Base-by-base conservation (phyloP, 2,329 filamentous ascomycete species). In the Trichoderma lentiforme region DNA sequence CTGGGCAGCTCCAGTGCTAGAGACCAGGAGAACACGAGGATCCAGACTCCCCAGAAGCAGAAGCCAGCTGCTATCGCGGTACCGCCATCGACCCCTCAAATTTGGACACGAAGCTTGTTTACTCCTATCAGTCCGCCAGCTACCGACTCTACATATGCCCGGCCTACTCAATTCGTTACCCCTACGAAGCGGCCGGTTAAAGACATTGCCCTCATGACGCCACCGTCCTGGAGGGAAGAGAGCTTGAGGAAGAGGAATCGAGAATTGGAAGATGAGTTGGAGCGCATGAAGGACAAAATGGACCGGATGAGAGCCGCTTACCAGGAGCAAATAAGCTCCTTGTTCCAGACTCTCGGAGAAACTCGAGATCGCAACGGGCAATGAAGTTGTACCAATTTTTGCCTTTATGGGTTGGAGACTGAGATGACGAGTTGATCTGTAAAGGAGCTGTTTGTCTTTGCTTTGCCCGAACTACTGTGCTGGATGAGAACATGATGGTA, bases 191-290 rank as follows among this genome's bases (percentile, higher is more conserved):
- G 36, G 2, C 21, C 32, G 2, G 11, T 51, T 11, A 14, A 26
- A 2, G 30, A 36, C 0, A 28, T 65, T 18, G 58, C 63, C 6
- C 39, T 58, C 5, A 9, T 71, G 51, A 67, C 56, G 39, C 56
- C 60, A 2, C 51, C 61, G 0, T 32, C 61, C 2, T 69, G 63
- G 70, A 69, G 69, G 6, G 70, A 72, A 11, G 70, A 67, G 14
- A 53, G 28, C 6, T 14, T 73, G 14, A 53, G 53, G 14, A 64
- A 61, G 63, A 73, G 58, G 24, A 71, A 71, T 24, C 24, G 21
- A 0, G 73, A 71, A 57, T 36, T 74, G 24, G 71, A 74, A 26
- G 62, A 30, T 0, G 58, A 73, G 21, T 15, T 73, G 4, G 18
- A 26, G 8, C 39, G 32, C 5, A 47, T 56, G n/a, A 71, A 56